A percentile compares a stretch with the other conserved stretches of the same genome.
Evolutionary conservation across 2,329 filamentous ascomycete genomes (phyloP).

Genomic region (Mollisiaceae sp.): DNA sequence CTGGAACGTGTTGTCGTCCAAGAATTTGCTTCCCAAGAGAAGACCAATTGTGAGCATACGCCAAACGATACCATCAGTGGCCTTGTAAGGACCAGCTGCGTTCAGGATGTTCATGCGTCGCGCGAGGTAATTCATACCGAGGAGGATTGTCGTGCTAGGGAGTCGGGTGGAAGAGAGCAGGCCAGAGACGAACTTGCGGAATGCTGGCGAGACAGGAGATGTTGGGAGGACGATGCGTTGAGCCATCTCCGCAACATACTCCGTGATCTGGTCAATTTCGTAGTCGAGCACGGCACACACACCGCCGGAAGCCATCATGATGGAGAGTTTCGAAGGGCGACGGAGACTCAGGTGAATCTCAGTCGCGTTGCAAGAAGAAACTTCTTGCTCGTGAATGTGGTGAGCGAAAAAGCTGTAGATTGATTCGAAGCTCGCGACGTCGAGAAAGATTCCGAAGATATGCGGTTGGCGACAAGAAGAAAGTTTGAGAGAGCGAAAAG

Average conservation of each 20-base stretch:
- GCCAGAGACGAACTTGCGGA: constrained; percentile 76
- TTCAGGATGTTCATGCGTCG: constrained; percentile 65
- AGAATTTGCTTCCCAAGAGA: constrained; percentile 75
- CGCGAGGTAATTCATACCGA: constrained; percentile 72
- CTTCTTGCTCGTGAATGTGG: constrained; percentile 29
- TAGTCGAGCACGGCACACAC: constrained; percentile 78
- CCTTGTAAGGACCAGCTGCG: constrained; percentile 44
- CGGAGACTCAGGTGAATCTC: constrained; percentile 40
- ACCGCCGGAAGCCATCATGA: constrained; percentile 55
- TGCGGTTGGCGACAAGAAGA: constrained; percentile 20
- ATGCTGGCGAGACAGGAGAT: constrained; percentile 63
- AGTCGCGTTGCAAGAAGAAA: constrained; percentile 38
- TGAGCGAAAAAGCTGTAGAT: constrained; percentile 24
- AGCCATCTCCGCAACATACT: constrained; percentile 76
- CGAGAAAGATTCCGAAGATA: constrained; percentile 24
- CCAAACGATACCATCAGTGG: constrained; percentile 64
- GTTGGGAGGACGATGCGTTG: constrained; percentile 69
- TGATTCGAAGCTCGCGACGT: constrained; percentile 26
- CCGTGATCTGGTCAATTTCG: constrained; percentile 78
- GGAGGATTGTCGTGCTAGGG: constrained; percentile 73
- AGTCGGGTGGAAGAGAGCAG: constrained; percentile 74
- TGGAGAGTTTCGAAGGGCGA: constrained; percentile 35
- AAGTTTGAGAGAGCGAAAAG: constrained; percentile 32
- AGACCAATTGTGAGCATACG: constrained; percentile 72
- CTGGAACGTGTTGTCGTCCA: constrained; percentile 81